Base-by-base conservation (phyloP, 768 basidiomycete species). In the Lactarius pseudohatsudake region DNA sequence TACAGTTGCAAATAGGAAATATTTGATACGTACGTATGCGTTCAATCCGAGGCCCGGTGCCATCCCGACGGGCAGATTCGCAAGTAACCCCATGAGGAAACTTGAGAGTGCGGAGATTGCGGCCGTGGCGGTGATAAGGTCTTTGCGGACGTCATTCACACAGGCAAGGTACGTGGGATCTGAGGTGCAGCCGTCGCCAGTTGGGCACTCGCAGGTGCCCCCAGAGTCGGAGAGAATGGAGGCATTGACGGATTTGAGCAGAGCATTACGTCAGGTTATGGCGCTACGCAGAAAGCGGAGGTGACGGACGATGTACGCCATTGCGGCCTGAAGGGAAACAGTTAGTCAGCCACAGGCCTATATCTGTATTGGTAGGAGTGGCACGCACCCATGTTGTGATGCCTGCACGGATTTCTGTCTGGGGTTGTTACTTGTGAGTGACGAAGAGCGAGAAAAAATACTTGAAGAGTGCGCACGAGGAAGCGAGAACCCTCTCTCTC, bases 1-100 rank as follows among this genome's bases (percentile, higher is more conserved):
- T 8, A 7, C 41, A 1, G 10, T 32, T n/a, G 38, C 40, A 62
- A 53, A 36, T 20, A 1, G 16, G 55, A 41, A 36, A 57, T 20
- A 65, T 58, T 55, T 59, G 61, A 34, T 32, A 75, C 87, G 67
- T 74, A 90, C 90, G 70, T 91, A 92, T 50, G 90, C 90, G 69
- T 91, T 91, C 30, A 93, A 77, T 62, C 92, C 92, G 66, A 95
- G 81, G 66, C 93, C 93, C 26, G 92, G 92, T 2, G 92, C 92
- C 77, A 94, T 84, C 40, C 88, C 91, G n/a, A 95, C 85, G 2
- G 93, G 93, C n/a, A 95, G 79, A 73, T 95, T 95, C 47, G 91
- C 93, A 26, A 93, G 75, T 16, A 88, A 77, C 56, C 93, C 93
- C 91, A 95, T 92, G 66, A 93, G 82, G 74, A 89, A 85, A 20